Conservation (phyloP, 2,329 filamentous ascomycete species). For the Lasiodiplodia sp. region DNA sequence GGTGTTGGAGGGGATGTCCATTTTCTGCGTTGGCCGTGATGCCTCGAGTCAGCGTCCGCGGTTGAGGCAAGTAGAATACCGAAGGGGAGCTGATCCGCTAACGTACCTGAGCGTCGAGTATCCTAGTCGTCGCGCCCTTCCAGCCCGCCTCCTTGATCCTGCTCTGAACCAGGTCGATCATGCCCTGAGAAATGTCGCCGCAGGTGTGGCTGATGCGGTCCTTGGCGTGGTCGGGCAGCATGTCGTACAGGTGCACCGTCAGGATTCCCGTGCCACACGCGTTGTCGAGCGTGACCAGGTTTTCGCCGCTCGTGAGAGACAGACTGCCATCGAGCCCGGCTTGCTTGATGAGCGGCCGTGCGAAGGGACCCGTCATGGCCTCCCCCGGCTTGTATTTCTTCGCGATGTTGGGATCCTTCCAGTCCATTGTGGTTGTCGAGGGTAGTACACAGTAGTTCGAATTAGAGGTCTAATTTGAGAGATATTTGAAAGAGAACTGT, state of each 20-base stretch:
- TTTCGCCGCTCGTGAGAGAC: slow-evolving; percentile 25
- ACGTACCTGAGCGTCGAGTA: slow-evolving; percentile 57
- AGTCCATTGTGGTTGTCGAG: slow-evolving; percentile 12
- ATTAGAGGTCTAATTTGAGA: background rate
- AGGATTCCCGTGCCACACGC: slow-evolving; percentile 63
- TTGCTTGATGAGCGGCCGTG: slow-evolving; percentile 40
- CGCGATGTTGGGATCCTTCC: slow-evolving; percentile 35
- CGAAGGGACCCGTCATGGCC: slow-evolving; percentile 42
- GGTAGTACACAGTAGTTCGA: background rate
- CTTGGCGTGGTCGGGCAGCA: slow-evolving; percentile 49
- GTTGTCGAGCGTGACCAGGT: slow-evolving; percentile 57
- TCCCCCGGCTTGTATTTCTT: slow-evolving; percentile 41
- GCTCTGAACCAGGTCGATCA: slow-evolving; percentile 52
- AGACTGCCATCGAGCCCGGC: slow-evolving; percentile 36
- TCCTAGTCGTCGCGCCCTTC: slow-evolving; percentile 54
- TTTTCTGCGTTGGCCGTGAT: background rate
- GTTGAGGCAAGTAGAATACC: background rate
- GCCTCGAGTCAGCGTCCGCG: background rate
- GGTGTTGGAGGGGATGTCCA: slow-evolving; percentile 19
- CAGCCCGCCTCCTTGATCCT: slow-evolving; percentile 54
- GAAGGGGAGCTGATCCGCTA: background rate
- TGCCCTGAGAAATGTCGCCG: slow-evolving; percentile 55
- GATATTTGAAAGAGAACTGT: background rate
- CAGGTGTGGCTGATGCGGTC: slow-evolving; percentile 57
- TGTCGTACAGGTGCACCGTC: slow-evolving; percentile 54